A percentile compares a stretch with the other conserved stretches of the same genome.
These are phyloP conservation scores for Talaromyces stipitatus DNA, from an alignment of 495 filamentous ascomycete species.

Conservation along the genomic window DNA sequence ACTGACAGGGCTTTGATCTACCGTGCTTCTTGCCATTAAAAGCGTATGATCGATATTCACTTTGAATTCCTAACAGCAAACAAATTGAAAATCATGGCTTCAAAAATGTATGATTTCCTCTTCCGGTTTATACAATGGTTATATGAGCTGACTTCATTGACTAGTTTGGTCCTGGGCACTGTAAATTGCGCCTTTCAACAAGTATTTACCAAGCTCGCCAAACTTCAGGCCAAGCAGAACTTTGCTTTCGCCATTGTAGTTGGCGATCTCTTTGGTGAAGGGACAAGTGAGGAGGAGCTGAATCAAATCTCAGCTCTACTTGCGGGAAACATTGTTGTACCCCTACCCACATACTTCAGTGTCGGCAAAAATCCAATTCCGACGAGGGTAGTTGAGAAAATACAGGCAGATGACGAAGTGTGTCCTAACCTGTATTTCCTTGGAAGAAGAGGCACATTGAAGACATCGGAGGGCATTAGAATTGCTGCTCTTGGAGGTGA, in stretches of 20 bases:
- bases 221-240: slow-evolving; percentile 73
- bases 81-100: slow-evolving; percentile 39
- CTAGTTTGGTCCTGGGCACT: slow-evolving; percentile 72
- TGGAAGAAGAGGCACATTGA: slow-evolving; percentile 73
- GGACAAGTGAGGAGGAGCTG: slow-evolving; percentile 40
- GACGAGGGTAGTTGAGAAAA: slow-evolving; percentile 54
- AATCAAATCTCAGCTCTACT: slow-evolving; percentile 58
- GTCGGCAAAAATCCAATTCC: slow-evolving; percentile 66
- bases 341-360: slow-evolving; percentile 81
- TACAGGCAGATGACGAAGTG: slow-evolving; percentile 72
- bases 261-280: slow-evolving; percentile 68
- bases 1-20: not conserved
- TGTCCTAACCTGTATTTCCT: slow-evolving; percentile 84
- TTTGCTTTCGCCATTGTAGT: slow-evolving; percentile 78
- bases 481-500: slow-evolving; percentile 75
- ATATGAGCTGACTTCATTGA: slow-evolving; percentile 4
- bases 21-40: not conserved
- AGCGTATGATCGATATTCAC: not conserved
- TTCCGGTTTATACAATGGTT: not conserved
- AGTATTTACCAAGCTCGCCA: slow-evolving; percentile 69
- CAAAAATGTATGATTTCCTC: slow-evolving; percentile 56
- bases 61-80: not conserved
- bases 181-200: slow-evolving; percentile 64
- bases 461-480: slow-evolving; percentile 81
- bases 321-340: slow-evolving; percentile 58